phyloP scores from a whole-genome alignment of 176 grass and related monocot genomes.

The Leersia perrieri region DNA sequence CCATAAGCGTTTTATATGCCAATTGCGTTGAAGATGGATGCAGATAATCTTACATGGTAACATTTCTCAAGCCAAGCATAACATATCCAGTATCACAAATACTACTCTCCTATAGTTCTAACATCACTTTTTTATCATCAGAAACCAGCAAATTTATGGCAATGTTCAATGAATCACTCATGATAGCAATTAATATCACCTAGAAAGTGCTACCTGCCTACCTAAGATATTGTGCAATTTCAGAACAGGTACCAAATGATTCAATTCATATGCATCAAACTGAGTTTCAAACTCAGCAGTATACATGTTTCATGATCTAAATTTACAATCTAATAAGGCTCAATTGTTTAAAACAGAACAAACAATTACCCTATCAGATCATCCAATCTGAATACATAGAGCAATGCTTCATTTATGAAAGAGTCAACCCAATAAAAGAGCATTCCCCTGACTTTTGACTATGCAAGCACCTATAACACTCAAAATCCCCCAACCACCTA shows the following conservation, averaged over 20 bases:
- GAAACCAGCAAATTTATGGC: background rate
- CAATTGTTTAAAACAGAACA: background rate
- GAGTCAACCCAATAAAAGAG: background rate
- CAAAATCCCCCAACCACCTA: background rate
- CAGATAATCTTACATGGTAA: background rate
- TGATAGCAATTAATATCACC: conserved; percentile 14
- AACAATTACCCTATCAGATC: background rate
- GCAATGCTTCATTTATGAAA: background rate
- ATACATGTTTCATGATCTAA: background rate
- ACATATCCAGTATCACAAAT: background rate
- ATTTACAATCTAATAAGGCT: conserved; percentile 7
- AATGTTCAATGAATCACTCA: background rate
- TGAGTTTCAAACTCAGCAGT: background rate
- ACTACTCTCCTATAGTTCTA: background rate
- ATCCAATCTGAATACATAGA: background rate
- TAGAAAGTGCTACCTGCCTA: background rate
- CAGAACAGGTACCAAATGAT: background rate
- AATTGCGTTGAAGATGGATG: background rate
- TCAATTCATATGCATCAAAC: background rate
- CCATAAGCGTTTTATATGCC: background rate
- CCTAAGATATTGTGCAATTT: background rate
- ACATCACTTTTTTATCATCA: background rate
- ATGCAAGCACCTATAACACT: conserved; percentile 12
- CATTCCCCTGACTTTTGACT: background rate
- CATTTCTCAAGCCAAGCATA: conserved; percentile 1